Evolutionary conservation across 1,284 basidiomycete species (phyloP).

Genomic region (Malassezia furfur): DNA sequence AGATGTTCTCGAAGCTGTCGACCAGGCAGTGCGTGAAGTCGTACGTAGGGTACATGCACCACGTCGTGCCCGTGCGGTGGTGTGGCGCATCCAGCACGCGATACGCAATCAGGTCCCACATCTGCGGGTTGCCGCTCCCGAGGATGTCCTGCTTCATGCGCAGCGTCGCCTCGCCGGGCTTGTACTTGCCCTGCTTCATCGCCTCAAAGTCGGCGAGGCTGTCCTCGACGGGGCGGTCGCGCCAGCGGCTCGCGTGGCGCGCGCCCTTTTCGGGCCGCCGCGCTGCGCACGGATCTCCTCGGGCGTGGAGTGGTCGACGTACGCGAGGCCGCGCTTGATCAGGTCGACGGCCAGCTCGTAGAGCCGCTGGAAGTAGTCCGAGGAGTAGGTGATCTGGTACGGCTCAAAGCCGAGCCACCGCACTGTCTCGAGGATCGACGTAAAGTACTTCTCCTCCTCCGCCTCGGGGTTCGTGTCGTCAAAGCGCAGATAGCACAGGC

Average conservation of each 20-base stretch:
- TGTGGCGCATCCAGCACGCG: slow-evolving; percentile 82
- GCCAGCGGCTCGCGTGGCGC: slow-evolving; percentile 75
- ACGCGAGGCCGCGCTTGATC: slow-evolving; percentile 81
- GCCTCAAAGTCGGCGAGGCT: slow-evolving; percentile 77
- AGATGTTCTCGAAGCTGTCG: slow-evolving; percentile 98
- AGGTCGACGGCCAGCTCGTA: slow-evolving; percentile 84
- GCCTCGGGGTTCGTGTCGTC: slow-evolving; percentile 99
- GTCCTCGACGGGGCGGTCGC: slow-evolving; percentile 71
- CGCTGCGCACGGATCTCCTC: slow-evolving; percentile 83
- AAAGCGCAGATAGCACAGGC: slow-evolving; percentile 84
- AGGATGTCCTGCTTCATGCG: slow-evolving; percentile 96
- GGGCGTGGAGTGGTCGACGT: slow-evolving; percentile 89
- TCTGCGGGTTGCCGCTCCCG: slow-evolving; percentile 82
- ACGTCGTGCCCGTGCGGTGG: slow-evolving; percentile 83
- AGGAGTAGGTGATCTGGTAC: slow-evolving; percentile 98
- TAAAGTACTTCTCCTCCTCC: slow-evolving; percentile 90
- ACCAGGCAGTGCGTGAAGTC: slow-evolving; percentile 98
- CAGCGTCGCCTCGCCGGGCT: slow-evolving; percentile 78
- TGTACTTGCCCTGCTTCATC: slow-evolving; percentile 85
- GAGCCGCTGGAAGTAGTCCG: slow-evolving; percentile 85
- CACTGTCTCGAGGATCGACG: slow-evolving; percentile 87
- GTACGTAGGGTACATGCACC: slow-evolving; percentile 84
- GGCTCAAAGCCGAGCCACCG: slow-evolving; percentile 97
- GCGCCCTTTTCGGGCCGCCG: slow-evolving; percentile 71
- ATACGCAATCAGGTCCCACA: slow-evolving; percentile 99